Percentiles rank a stretch among this genome's conserved stretches.
Conservation (phyloP, 2,329 filamentous ascomycete species). For the Penicillium sclerotiorum region DNA sequence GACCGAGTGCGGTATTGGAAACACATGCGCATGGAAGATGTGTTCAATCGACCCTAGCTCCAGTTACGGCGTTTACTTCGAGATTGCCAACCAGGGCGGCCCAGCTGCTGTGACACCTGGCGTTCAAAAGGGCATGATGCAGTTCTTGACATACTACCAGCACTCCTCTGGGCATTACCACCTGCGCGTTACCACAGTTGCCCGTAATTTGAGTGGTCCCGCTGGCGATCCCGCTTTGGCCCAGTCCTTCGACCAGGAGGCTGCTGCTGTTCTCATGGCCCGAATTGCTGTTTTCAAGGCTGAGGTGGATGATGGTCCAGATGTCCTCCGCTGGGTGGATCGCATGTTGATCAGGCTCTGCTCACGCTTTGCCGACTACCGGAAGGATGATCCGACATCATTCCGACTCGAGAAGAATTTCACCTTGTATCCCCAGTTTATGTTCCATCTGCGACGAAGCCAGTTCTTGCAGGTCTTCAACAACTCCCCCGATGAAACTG, state of each 20-base stretch:
- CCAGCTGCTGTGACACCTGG: slow-evolving; percentile 82
- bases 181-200: slow-evolving; percentile 90
- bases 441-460: slow-evolving; percentile 97
- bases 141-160: slow-evolving; percentile 98
- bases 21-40: slow-evolving; percentile 99
- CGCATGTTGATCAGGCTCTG: slow-evolving; percentile 97
- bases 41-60: slow-evolving; percentile 93
- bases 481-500: slow-evolving; percentile 97
- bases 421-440: slow-evolving; percentile 97
- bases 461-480: slow-evolving; percentile 99
- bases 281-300: slow-evolving; percentile 98
- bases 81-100: slow-evolving; percentile 92
- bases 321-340: slow-evolving; percentile 96
- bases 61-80: slow-evolving; percentile 96
- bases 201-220: slow-evolving; percentile 86
- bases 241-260: slow-evolving; percentile 97
- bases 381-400: slow-evolving; percentile 96
- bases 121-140: slow-evolving; percentile 91
- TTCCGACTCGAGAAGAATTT: slow-evolving; percentile 99
- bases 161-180: slow-evolving; percentile 96
- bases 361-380: slow-evolving; percentile 94
- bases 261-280: slow-evolving; percentile 97
- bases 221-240: slow-evolving; percentile 93
- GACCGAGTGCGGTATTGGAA: slow-evolving; percentile 96
- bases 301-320: slow-evolving; percentile 97